phyloP scores from a whole-genome alignment of 106 monocot genomes.

The Posidonia australis region DNA sequence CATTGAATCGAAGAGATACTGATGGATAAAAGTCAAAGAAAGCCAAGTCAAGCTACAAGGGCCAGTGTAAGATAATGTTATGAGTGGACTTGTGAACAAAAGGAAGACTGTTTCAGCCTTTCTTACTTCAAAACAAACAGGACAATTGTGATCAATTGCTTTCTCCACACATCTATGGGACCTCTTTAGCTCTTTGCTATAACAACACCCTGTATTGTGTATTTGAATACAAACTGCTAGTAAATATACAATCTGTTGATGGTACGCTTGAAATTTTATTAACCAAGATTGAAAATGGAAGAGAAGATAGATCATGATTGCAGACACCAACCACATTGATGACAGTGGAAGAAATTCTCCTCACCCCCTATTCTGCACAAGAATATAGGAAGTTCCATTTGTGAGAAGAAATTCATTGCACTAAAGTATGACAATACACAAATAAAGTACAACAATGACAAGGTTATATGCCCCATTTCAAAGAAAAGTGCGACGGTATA shows the following conservation, averaged over 20 bases:
- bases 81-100: neutral
- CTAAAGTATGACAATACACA: neutral
- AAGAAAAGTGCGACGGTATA: too few species aligned
- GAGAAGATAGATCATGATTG: neutral
- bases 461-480: neutral
- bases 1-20: conserved; percentile 85
- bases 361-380: conserved; percentile 56
- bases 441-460: neutral
- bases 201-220: conserved; percentile 61
- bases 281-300: too few species aligned
- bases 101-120: neutral
- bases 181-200: conserved; percentile 33
- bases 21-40: conserved; percentile 1
- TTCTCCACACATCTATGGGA: conserved; percentile 75
- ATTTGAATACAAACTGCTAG: neutral
- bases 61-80: neutral
- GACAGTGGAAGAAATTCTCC: conserved; percentile 80
- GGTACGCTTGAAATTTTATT: too few species aligned
- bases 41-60: neutral
- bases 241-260: neutral
- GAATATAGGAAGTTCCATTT: neutral
- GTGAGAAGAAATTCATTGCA: neutral
- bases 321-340: conserved; percentile 40
- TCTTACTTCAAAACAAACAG: conserved; percentile 79
- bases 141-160: conserved; percentile 81